These are phyloP conservation scores for Pinus tabuliformis DNA, from an alignment of 75 land plant genomes.

Conservation along the genomic window DNA sequence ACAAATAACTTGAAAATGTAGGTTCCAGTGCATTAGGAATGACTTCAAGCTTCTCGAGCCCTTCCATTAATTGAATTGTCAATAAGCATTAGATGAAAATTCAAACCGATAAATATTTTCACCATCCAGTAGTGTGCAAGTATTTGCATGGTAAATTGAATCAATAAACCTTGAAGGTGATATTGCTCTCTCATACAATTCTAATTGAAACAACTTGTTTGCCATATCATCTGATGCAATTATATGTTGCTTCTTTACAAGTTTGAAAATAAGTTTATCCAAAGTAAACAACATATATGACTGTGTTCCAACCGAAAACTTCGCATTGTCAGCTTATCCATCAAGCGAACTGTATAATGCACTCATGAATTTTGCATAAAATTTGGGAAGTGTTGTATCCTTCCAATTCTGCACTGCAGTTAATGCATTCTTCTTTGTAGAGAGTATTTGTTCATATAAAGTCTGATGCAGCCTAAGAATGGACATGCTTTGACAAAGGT, in stretches of 20 bases:
- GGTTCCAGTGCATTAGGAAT: constrained; percentile 69
- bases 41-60: constrained; percentile 68
- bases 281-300: constrained; percentile 82
- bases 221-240: constrained; percentile 75
- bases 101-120: constrained; percentile 81
- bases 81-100: constrained; percentile 23
- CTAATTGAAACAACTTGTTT: constrained; percentile 66
- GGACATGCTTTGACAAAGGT: no score
- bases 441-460: no score
- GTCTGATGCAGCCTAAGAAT: no score
- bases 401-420: no score
- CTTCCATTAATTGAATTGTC: constrained; percentile 74
- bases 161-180: constrained; percentile 58
- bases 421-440: no score
- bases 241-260: constrained; percentile 86
- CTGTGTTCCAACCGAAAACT: constrained; percentile 93
- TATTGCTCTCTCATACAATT: constrained; percentile 70
- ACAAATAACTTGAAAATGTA: constrained; percentile 68
- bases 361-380: constrained; percentile 48
- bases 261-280: constrained; percentile 79
- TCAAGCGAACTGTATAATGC: constrained; percentile 74
- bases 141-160: constrained; percentile 78
- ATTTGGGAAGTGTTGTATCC: no score
- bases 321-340: constrained; percentile 83
- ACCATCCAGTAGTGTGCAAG: constrained; percentile 73